Conservation (phyloP, 2,329 filamentous ascomycete species). For the Aspergillus sp. region DNA sequence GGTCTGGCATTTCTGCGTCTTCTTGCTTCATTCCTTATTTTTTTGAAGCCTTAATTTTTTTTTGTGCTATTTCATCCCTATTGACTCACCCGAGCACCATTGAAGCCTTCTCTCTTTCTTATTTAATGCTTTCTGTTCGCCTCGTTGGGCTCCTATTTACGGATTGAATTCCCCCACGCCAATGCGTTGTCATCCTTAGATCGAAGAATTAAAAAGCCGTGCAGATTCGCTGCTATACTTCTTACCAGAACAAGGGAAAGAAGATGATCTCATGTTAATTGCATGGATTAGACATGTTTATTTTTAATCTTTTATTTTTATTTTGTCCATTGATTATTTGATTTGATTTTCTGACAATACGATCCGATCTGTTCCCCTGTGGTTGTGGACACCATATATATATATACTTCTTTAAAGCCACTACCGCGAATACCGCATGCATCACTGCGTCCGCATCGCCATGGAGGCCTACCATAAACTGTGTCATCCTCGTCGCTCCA, state of each 20-base stretch:
- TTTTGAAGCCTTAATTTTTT: not conserved
- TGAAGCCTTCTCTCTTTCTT: not conserved
- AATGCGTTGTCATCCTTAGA: not conserved
- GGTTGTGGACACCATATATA: too few species aligned
- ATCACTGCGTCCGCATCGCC: constrained; percentile 7
- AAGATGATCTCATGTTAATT: too few species aligned
- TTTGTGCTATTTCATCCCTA: not conserved
- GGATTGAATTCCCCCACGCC: not conserved
- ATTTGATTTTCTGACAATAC: too few species aligned
- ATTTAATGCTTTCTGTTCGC: not conserved
- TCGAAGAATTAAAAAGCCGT: not conserved
- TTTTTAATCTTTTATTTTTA: too few species aligned
- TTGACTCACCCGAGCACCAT: not conserved
- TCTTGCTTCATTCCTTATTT: not conserved
- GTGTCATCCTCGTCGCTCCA: constrained; percentile 12
- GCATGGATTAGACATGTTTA: too few species aligned
- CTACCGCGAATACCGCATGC: constrained; percentile 4
- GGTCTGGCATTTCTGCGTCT: not conserved
- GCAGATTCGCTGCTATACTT: not conserved
- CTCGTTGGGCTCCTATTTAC: not conserved
- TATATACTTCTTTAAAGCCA: not conserved
- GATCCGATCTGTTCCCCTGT: too few species aligned
- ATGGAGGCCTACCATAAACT: constrained; percentile 24
- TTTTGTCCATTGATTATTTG: too few species aligned
- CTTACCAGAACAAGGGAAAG: too few species aligned